Evolutionary conservation across 768 basidiomycete species (phyloP), one percentile per base, ranked within the genome.

Genomic region (Suillus luteus): DNA sequence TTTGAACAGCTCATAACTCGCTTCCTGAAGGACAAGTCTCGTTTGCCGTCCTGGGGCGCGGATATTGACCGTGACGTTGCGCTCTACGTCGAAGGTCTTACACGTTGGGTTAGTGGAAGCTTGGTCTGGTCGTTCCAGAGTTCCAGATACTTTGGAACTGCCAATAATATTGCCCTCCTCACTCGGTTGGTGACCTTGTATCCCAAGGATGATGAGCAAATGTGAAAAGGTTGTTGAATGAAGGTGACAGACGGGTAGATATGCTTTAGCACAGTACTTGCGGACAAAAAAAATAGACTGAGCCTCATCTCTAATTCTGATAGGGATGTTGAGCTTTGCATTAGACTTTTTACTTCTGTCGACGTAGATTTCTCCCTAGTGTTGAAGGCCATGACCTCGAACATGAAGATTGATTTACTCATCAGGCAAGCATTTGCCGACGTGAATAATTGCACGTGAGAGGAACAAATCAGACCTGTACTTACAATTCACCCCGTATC

Each of bases 111-210:
- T 64, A 78, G 83, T 69, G 88, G 88, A 37, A 89, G 86, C 74
- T 74, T 88, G 54, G 80, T 80, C 81, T 91, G 89, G 89, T 86
- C 85, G 68, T 89, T 90, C 74, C 85, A 87, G 71, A 85, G 85
- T 24, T 80, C 82, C 65, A 81, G 89, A 35, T 91, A 91, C 76
- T 90, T 91, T 72, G 89, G 89, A 46, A 73, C 79, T 11, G 51
- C 27, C 31, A 52, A 33, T 9, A 52, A 8, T 33, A 17, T 52
- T 2, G 9, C 31, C 31, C 27, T 52, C 17, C 51, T 52, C 17
- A 52, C 27, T 52, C 51, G 51, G 17, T 33, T 52, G 51, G 51
- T 52, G 9, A 52, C 51, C 19, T 31, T 52, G 31, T 33, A 31
- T 31, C 51, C 51, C 3, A 52, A 52, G 17, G 51, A 52, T 19